Conservation (phyloP, 345 rosid species). For the Odontarrhena argentea region DNA sequence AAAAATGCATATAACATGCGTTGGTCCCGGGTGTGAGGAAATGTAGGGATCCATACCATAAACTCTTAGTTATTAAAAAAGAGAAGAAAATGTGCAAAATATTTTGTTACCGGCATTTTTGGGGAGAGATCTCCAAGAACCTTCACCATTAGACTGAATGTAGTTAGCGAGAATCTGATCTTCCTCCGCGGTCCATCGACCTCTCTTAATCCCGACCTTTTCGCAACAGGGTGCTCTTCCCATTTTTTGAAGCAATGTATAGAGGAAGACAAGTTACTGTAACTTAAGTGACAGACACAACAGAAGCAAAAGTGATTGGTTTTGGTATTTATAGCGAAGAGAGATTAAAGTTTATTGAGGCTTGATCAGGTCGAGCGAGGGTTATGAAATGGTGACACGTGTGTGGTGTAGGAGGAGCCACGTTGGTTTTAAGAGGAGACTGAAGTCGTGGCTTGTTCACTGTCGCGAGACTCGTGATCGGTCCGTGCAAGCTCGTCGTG, state of each 20-base stretch:
- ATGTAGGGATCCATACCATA: too few relatives aligned
- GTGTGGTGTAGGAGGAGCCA: conserved; percentile 3
- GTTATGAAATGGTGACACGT: conserved; percentile 50
- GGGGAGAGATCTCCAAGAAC: conserved; percentile 48
- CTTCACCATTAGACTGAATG: conserved; percentile 43
- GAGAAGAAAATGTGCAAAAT: background rate
- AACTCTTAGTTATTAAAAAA: too few relatives aligned
- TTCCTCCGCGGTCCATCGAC: conserved; percentile 47
- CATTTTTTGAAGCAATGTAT: conserved; percentile 34
- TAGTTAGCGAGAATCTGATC: conserved; percentile 41
- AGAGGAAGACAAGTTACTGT: conserved; percentile 4
- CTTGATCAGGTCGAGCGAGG: background rate
- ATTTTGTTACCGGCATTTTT: conserved; percentile 41
- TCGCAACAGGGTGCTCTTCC: conserved; percentile 49
- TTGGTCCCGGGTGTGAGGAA: too few relatives aligned
- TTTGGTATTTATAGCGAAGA: conserved; percentile 33
- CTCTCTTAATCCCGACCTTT: conserved; percentile 43
- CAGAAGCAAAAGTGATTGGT: conserved; percentile 16
- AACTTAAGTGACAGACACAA: conserved; percentile 7
- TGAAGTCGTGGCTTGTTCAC: conserved; percentile 67
- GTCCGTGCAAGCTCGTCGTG: conserved; percentile 51
- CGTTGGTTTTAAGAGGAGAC: conserved; percentile 23
- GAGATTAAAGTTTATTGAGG: background rate
- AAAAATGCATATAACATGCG: too few relatives aligned
- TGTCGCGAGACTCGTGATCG: conserved; percentile 51